Conservation (phyloP, 768 basidiomycete species). For the Leucosporidium scottii region DNA sequence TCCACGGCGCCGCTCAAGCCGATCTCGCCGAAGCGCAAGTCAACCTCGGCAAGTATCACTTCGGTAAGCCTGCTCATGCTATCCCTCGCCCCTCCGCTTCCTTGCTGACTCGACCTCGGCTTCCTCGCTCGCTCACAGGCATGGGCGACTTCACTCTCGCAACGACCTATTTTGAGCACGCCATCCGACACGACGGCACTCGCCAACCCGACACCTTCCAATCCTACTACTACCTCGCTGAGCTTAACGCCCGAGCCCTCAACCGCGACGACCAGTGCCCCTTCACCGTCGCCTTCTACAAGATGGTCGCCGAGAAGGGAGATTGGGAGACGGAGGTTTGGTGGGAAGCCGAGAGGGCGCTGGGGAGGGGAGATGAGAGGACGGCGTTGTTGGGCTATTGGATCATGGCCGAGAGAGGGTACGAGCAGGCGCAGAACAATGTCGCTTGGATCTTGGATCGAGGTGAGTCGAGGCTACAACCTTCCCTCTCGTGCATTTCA, state of each 20-base stretch:
- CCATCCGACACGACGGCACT: constrained; percentile 60
- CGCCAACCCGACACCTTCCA: constrained; percentile 67
- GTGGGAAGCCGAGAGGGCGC: constrained; percentile 58
- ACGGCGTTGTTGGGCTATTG: constrained; percentile 87
- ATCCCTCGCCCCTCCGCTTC: constrained; percentile 3
- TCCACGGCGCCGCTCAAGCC: constrained; percentile 70
- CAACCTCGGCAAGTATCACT: constrained; percentile 65
- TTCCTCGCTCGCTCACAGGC: constrained; percentile 47
- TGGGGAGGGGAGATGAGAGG: constrained; percentile 65
- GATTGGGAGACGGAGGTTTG: constrained; percentile 66
- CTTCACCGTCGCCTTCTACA: constrained; percentile 85
- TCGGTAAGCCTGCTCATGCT: constrained; percentile 43
- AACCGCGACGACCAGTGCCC: constrained; percentile 55
- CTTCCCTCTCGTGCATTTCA: constrained; percentile 51
- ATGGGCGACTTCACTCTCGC: constrained; percentile 63
- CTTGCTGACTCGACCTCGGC: not conserved
- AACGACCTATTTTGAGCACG: constrained; percentile 69
- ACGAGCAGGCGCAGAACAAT: constrained; percentile 90
- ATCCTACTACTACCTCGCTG: constrained; percentile 86
- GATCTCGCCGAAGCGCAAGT: constrained; percentile 90
- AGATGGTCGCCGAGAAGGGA: constrained; percentile 83
- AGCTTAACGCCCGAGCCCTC: constrained; percentile 62
- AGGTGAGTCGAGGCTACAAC: constrained; percentile 49
- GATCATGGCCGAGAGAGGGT: constrained; percentile 87
- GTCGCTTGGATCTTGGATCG: constrained; percentile 86